A percentile compares a stretch with the other conserved stretches of the same genome.
Conservation (phyloP, 192 early-diverging fungal species). For the Umbelopsis sp. region DNA sequence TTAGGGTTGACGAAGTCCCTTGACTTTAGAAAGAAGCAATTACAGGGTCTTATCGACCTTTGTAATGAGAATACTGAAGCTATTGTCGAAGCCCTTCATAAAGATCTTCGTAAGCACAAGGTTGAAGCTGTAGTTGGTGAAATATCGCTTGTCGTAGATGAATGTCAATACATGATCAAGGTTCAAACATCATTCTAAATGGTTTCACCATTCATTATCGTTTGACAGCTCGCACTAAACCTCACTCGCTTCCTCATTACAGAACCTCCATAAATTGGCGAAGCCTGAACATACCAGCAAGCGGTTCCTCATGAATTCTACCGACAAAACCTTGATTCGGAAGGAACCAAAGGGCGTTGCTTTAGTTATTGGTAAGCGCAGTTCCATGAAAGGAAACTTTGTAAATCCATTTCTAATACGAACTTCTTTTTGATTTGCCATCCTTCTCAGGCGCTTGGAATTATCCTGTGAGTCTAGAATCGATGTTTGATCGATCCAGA, state of each 20-base stretch:
- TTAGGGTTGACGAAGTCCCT: slow-evolving; percentile 31
- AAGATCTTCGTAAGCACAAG: slow-evolving; percentile 28
- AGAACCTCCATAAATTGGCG: slow-evolving; percentile 54
- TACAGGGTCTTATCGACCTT: slow-evolving; percentile 22
- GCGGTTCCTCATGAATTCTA: slow-evolving; percentile 42
- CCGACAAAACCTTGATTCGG: slow-evolving; percentile 52
- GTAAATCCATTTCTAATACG: slow-evolving; percentile 57
- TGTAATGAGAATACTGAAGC: slow-evolving; percentile 21
- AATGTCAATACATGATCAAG: slow-evolving; percentile 31
- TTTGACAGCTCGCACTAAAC: too few relatives aligned
- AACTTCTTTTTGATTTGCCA: slow-evolving; percentile 41
- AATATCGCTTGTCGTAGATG: slow-evolving; percentile 23
- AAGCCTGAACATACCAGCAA: slow-evolving; percentile 31
- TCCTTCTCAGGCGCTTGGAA: slow-evolving; percentile 51
- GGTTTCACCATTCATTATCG: too few relatives aligned
- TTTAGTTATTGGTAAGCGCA: slow-evolving; percentile 57
- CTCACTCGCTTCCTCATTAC: slow-evolving; percentile 14
- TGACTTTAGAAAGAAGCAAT: slow-evolving; percentile 31
- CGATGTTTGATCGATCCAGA: background rate
- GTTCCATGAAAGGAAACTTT: background rate
- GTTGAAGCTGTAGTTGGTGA: slow-evolving; percentile 29
- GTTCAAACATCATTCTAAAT: background rate
- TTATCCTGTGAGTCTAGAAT: slow-evolving; percentile 36
- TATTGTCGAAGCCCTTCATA: slow-evolving; percentile 20
- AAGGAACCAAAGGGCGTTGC: slow-evolving; percentile 80